Percentiles rank a stretch among this genome's conserved stretches.
Conservation (phyloP, 345 rosid species). For the Aegle marmelos region DNA sequence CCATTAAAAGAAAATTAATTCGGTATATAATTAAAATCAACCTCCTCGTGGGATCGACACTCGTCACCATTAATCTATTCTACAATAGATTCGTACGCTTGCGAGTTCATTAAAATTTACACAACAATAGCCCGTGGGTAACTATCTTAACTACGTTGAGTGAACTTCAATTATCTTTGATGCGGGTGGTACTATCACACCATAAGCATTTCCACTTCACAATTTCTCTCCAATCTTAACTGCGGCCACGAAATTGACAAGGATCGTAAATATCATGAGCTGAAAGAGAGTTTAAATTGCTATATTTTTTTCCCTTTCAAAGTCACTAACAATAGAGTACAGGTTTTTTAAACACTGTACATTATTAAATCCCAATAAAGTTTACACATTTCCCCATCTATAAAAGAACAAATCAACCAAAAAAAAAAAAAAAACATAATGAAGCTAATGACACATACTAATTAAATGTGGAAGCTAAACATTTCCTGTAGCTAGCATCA, state of each 20-base stretch:
- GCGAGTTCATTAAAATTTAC: too few relatives aligned
- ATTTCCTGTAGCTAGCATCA: constrained; percentile 4
- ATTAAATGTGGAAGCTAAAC: neutral
- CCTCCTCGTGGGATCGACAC: too few relatives aligned
- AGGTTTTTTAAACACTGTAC: neutral
- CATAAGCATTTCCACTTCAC: neutral
- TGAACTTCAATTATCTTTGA: too few relatives aligned
- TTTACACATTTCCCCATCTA: neutral
- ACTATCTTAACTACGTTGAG: too few relatives aligned
- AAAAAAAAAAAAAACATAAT: neutral
- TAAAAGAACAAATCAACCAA: neutral
- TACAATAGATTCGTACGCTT: too few relatives aligned
- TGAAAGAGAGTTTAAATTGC: neutral
- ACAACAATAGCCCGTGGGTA: too few relatives aligned
- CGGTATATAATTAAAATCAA: too few relatives aligned
- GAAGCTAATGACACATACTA: neutral
- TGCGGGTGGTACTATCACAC: too few relatives aligned
- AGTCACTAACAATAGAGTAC: neutral
- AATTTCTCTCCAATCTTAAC: neutral
- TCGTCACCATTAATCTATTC: too few relatives aligned
- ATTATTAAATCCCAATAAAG: neutral
- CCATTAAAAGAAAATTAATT: too few relatives aligned
- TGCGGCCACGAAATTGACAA: neutral
- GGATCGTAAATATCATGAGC: neutral
- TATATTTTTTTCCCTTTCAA: neutral